Base-by-base conservation (phyloP, 2,329 filamentous ascomycete species). In the Aspergillus pseudoterreus region DNA sequence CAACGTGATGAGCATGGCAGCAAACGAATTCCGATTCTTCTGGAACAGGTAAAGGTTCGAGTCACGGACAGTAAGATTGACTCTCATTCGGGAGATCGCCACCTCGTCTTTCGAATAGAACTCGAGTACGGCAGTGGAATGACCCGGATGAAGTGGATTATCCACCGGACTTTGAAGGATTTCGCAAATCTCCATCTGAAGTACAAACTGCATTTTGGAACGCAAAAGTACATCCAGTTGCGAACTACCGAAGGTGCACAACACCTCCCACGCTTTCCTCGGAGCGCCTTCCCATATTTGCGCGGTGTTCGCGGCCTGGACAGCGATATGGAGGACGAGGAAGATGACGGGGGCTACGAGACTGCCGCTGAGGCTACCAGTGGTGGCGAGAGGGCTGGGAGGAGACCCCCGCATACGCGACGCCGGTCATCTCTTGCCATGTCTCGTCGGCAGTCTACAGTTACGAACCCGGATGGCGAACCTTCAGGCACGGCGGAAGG, bases 1-100 rank as follows among this genome's bases (percentile, higher is more conserved):
- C 94, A 97, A 73, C 83, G 94, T 51, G 94, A 99, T 62, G 94
- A 99, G 71, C 90, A 96, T 63, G 91, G 92, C 45, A 94, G 95
- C 71, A 94, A 90, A 73, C 85, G 92, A 53, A 96, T 99, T 51
- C 94, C 94, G 0, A 91, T 99, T 48, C 82, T 99, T 3, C 80
- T 99, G 6, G 94, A 99, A 70, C 94, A 99, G 74, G 80, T 99
- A 53, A 96, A 95, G 69, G 80, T 99, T 53, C 84, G 82, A 51
- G 88, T 99, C 53, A 87, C 85, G 8, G 90, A 96, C 63, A 95
- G 90, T 63, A 83, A 84, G 10, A 82, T 85, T 54, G 84, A 88
- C 41, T 71, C 72, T 11, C 67, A 74, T 53, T 71, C 74, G 38
- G 75, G 81, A 56, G 78, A 86, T 63, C 74, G 92, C 27, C 94